A percentile compares a stretch with the other conserved stretches of the same genome.
phyloP scores from a whole-genome alignment of 768 basidiomycete species.

The Cystobasidium ongulense region DNA sequence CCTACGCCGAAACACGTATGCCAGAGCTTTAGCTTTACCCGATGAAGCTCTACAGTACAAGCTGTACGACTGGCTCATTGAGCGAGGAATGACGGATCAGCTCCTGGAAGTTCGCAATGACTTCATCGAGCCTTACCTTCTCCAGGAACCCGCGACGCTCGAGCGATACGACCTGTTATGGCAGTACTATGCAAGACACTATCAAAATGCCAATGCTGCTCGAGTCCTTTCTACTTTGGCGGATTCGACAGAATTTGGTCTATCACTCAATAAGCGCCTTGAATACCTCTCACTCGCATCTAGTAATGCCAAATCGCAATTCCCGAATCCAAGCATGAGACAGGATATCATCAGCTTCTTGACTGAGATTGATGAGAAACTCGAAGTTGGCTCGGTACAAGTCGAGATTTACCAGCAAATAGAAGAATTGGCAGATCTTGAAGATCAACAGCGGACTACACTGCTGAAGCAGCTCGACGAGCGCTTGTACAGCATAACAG shows the following conservation, averaged over 20 bases:
- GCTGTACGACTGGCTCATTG: conserved; percentile 88
- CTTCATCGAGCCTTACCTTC: conserved; percentile 71
- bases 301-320: conserved; percentile 83
- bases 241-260: conserved; percentile 63
- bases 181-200: conserved; percentile 93
- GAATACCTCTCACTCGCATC: conserved; percentile 91
- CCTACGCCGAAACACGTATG: conserved; percentile 75
- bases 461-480: conserved; percentile 42
- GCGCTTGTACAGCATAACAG: conserved; percentile 66
- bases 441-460: conserved; percentile 42
- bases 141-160: conserved; percentile 67
- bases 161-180: conserved; percentile 82
- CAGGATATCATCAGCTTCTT: conserved; percentile 87
- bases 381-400: conserved; percentile 94
- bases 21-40: conserved; percentile 69
- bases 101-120: conserved; percentile 64
- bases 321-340: conserved; percentile 49
- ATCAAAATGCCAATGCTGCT: conserved; percentile 77
- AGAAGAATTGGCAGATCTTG: conserved; percentile 48
- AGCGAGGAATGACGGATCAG: conserved; percentile 69
- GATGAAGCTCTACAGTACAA: conserved; percentile 92
- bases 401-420: conserved; percentile 70
- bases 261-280: conserved; percentile 61
- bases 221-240: conserved; percentile 74
- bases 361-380: conserved; percentile 87